These are phyloP conservation scores for Elsinoe ampelina DNA, from an alignment of 2,329 filamentous ascomycete species.

Conservation along the genomic window DNA sequence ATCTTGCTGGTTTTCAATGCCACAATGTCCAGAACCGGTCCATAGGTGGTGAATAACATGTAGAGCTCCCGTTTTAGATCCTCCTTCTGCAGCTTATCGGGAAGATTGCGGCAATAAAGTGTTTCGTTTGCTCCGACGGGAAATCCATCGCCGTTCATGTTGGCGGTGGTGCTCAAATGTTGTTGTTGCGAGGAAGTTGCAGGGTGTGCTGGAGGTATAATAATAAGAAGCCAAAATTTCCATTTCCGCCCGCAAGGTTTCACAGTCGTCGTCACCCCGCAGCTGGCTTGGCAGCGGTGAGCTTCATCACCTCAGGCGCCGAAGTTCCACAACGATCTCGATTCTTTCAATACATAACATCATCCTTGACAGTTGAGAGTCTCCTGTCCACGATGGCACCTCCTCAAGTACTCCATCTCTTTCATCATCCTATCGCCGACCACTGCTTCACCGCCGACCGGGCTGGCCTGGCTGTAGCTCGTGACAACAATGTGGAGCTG, in stretches of 20 bases:
- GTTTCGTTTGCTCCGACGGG: conserved; percentile 36
- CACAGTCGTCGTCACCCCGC: background rate
- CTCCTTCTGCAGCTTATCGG: conserved; percentile 79
- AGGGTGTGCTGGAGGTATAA: background rate
- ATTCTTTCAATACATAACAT: background rate
- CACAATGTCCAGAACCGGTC: conserved; percentile 83
- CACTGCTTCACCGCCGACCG: conserved; percentile 96
- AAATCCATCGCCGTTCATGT: background rate
- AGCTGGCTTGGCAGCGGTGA: background rate
- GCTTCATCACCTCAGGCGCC: background rate
- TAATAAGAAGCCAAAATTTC: background rate
- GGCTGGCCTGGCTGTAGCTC: conserved; percentile 77
- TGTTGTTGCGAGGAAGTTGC: too few species aligned
- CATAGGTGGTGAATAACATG: conserved; percentile 88
- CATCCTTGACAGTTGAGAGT: conserved; percentile 85
- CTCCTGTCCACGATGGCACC: conserved; percentile 81
- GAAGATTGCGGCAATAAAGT: conserved; percentile 82
- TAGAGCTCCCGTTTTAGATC: conserved; percentile 84
- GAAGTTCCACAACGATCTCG: background rate
- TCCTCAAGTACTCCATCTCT: conserved; percentile 91
- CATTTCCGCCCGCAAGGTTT: background rate
- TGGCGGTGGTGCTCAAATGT: background rate
- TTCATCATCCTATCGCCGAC: conserved; percentile 92
- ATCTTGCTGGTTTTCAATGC: conserved; percentile 83
- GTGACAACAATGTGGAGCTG: conserved; percentile 82